These are phyloP conservation scores for Tetratostichococcus sp. DNA, from an alignment of 139 green algal species.

Conservation along the genomic window DNA sequence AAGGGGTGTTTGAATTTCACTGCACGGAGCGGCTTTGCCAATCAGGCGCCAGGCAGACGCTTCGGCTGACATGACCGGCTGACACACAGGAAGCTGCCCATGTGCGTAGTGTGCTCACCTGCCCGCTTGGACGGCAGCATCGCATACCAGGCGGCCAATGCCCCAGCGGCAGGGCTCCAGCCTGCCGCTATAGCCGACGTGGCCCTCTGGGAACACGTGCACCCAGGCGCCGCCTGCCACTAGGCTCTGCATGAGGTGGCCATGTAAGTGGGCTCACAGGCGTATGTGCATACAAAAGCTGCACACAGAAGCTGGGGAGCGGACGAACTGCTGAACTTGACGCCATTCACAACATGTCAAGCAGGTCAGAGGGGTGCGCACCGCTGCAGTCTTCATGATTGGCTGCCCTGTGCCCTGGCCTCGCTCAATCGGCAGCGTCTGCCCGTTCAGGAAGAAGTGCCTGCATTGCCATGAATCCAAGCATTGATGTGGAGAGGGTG, in stretches of 20 bases:
- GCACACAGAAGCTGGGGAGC: no score
- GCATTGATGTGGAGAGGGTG: no score
- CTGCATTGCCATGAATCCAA: conserved; percentile 20
- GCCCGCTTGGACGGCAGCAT: conserved; percentile 30
- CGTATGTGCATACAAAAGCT: no score
- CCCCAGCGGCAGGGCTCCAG: conserved; percentile 73
- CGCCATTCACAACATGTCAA: no score
- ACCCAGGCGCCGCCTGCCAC: conserved; percentile 69
- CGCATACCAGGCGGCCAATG: conserved; percentile 73
- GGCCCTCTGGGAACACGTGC: conserved; percentile 87
- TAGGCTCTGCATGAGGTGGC: background rate
- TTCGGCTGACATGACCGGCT: no score
- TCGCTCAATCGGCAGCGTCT: conserved; percentile 76
- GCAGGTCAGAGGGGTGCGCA: background rate
- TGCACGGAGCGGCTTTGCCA: no score
- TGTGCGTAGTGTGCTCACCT: conserved; percentile 24
- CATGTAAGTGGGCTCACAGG: no score
- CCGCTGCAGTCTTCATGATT: conserved; percentile 48
- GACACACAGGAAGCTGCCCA: no score
- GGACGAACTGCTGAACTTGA: no score
- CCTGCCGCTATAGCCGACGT: conserved; percentile 59
- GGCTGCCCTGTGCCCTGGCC: conserved; percentile 65
- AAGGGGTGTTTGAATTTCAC: no score
- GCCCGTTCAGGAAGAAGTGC: conserved; percentile 83
- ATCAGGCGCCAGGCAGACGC: no score